Percentiles rank a stretch among this genome's conserved stretches.
phyloP scores from a whole-genome alignment of 306 rosid species.

The Macrotyloma uniflorum region DNA sequence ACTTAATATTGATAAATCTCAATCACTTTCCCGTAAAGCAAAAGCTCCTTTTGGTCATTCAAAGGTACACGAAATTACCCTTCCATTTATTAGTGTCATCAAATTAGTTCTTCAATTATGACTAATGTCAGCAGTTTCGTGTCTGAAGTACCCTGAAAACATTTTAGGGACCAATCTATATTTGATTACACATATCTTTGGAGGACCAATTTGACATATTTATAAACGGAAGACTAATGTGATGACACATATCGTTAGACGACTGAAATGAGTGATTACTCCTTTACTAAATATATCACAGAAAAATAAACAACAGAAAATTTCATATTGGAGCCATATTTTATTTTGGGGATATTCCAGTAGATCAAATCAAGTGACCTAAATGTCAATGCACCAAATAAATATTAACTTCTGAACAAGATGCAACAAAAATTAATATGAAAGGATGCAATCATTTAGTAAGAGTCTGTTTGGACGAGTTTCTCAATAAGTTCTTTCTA shows the following conservation, averaged over 20 bases:
- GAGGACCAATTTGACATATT: not conserved
- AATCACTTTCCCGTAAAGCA: too few species aligned
- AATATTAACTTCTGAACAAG: not conserved
- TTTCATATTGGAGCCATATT: not conserved
- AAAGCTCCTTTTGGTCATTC: too few species aligned
- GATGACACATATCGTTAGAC: not conserved
- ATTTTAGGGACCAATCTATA: too few species aligned
- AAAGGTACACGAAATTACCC: too few species aligned
- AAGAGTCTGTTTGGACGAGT: too few species aligned
- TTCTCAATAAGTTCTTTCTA: too few species aligned
- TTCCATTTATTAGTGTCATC: too few species aligned
- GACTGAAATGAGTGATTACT: not conserved
- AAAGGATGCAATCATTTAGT: not conserved
- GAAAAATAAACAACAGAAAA: not conserved
- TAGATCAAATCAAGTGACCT: conserved; percentile 3
- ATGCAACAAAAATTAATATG: not conserved
- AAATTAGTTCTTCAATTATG: too few species aligned
- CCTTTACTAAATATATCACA: not conserved
- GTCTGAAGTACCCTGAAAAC: too few species aligned
- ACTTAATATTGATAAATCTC: too few species aligned
- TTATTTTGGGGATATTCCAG: not conserved
- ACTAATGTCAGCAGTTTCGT: too few species aligned
- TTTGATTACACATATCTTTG: not conserved
- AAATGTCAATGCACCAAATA: not conserved
- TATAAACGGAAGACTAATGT: not conserved